Evolutionary conservation across 2,329 filamentous ascomycete species (phyloP), one percentile per base, ranked within the genome.

Genomic region (Rhynchosporium secalis): DNA sequence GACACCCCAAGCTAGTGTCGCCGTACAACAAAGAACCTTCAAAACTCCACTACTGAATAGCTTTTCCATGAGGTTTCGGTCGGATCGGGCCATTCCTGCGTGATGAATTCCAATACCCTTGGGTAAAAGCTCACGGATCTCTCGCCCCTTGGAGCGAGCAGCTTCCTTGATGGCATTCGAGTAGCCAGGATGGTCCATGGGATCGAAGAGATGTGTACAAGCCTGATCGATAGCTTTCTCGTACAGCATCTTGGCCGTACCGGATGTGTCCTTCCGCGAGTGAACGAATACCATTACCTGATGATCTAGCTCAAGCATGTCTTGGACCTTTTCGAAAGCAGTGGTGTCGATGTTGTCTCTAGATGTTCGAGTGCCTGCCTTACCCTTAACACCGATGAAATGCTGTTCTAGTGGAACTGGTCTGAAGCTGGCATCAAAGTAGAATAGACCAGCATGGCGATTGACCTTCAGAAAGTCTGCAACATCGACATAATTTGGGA

Each of bases 261-360:
- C 84, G 68, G 96, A 86, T 0, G 96, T 99, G 70, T 99, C 96
- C 73, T 96, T 93, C 31, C 95, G 85, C 0, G 94, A 97, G 75
- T 99, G 96, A 10, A 99, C 96, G 75, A 99, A 99, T 0, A 99
- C 94, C 96, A 99, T 99, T 68, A 99, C 85, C 75, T 99, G 95
- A 72, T 99, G 95, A n/a, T 91, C 93, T 62, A 82, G 80, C 72
- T 92, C 86, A 3, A 99, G 81, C 93, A 99, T 97, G 58, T 95
- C 90, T 69, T 87, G 89, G 52, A 97, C 92, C 74, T 99, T 99
- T 68, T 98, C 93, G 73, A 96, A 99, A 0, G 92, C 87, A 2
- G 92, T 87, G 29, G 83, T 83, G 69, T 99, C 95, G 33, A 99
- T 80, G 68, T 98, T 98, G 43, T 97, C 94, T 62, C 90, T 87